Conservation (phyloP, 805 yeast genomes). For the Yamadazyma tumulicola region DNA sequence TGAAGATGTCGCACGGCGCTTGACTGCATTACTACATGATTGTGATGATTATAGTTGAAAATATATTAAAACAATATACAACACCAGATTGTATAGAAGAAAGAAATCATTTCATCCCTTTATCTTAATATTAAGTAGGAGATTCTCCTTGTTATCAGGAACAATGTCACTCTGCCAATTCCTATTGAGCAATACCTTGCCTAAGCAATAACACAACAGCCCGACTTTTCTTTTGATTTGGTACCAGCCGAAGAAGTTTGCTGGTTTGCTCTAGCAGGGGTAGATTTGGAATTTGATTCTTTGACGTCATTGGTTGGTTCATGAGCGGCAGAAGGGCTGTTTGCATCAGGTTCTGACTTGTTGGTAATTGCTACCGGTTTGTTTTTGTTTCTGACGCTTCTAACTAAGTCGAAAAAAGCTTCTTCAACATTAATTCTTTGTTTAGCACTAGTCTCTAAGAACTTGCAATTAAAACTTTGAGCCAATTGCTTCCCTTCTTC, state of each 20-base stretch:
- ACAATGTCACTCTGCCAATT: neutral
- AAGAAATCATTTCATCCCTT: conserved; percentile 1
- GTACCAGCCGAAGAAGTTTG: conserved; percentile 10
- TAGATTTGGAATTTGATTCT: conserved; percentile 7
- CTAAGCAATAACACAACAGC: conserved; percentile 36
- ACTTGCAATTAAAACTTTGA: conserved; percentile 61
- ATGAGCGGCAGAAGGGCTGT: conserved; percentile 5
- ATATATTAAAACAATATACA: conserved; percentile 8
- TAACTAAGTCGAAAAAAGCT: conserved; percentile 67
- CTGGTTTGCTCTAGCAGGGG: conserved; percentile 11
- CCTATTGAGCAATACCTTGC: neutral
- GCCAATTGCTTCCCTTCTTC: conserved; percentile 67
- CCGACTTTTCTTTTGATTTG: conserved; percentile 29
- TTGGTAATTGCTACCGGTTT: conserved; percentile 1
- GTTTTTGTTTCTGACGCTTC: conserved; percentile 43
- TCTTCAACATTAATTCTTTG: conserved; percentile 86
- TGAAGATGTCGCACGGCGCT: neutral
- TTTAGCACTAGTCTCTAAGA: conserved; percentile 92
- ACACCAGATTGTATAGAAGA: conserved; percentile 9
- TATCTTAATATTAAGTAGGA: too few relatives aligned
- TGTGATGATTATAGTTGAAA: too few relatives aligned
- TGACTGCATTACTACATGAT: neutral
- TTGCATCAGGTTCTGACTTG: conserved; percentile 4
- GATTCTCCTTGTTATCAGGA: too few relatives aligned
- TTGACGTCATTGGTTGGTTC: conserved; percentile 7